Evolutionary conservation across 2,329 filamentous ascomycete species (phyloP), one percentile per base, ranked within the genome.

Genomic region (Colletotrichum echinochloae): DNA sequence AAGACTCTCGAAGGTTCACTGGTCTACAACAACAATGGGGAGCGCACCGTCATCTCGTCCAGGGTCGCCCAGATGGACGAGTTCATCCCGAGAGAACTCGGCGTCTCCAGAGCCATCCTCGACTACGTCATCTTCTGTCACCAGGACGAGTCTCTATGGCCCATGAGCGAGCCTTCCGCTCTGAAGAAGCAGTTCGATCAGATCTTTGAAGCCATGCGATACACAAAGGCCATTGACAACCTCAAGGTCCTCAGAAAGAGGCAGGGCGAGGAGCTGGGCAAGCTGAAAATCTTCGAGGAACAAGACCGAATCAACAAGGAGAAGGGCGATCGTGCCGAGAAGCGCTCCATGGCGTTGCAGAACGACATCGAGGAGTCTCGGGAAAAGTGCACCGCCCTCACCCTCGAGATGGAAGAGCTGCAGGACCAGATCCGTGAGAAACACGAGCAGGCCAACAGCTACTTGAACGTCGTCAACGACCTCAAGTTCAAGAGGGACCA

Each of bases 71-170:
- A 98, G 75, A 86, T 98, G 41, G 93, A 98, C 79, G 87, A 91
- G 74, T 88, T 95, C 74, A 91, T 99, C 79, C 94, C 95, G 0
- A 89, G 93, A 74, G 92, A 94, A 74, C 87, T 99, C 0, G 96
- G 96, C 46, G 96, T 98, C 4, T 96, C 94, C 1, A 91, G 91
- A 65, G 95, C 96, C 16, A 91, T 99, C 65, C 87, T 99, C 33
- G 95, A 98, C 74, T 92, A 92, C 69, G 96, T 99, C 79, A 98
- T 99, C 75, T 99, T 99, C 82, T 99, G 96, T 79, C 96, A 99
- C 78, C 96, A 99, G 78, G 96, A 99, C 79, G 96, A 99, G 75
- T 98, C 95, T 33, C 82, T 98, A 35, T 99, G 96, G 96, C 96
- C 96, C 0, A 91, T 99, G 87, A 97, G 94, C 78, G 94, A 97